These are phyloP conservation scores for Hypoxylon sp. DNA, from an alignment of 2,329 filamentous ascomycete species.

Conservation along the genomic window DNA sequence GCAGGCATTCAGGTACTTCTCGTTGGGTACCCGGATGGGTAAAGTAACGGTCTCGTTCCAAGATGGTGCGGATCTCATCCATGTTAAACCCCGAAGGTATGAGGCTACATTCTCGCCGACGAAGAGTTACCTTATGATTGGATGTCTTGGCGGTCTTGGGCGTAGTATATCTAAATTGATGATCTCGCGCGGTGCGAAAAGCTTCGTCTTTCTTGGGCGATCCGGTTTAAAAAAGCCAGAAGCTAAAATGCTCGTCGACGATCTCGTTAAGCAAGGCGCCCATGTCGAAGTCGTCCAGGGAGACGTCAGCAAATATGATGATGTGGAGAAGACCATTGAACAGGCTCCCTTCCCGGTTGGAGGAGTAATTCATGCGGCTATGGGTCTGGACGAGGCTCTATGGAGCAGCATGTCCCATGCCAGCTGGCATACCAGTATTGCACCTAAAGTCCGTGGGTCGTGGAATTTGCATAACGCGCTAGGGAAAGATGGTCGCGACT, in stretches of 20 bases:
- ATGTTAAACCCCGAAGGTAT: conserved; percentile 9
- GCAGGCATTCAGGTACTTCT: conserved; percentile 23
- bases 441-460: conserved; percentile 48
- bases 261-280: conserved; percentile 21
- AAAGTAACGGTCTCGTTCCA: conserved; percentile 22
- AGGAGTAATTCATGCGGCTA: conserved; percentile 56
- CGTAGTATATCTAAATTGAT: conserved; percentile 49
- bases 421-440: conserved; percentile 47
- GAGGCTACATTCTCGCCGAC: conserved; percentile 27
- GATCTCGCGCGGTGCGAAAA: conserved; percentile 48
- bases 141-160: conserved; percentile 53
- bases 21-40: conserved; percentile 14
- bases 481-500: conserved; percentile 23
- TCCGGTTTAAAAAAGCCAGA: conserved; percentile 44
- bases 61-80: conserved; percentile 3
- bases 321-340: conserved; percentile 12
- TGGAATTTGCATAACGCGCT: conserved; percentile 49
- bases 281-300: conserved; percentile 25
- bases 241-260: conserved; percentile 40
- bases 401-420: conserved; percentile 49
- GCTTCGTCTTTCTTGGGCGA: conserved; percentile 53
- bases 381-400: conserved; percentile 52
- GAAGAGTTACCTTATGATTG: conserved; percentile 53
- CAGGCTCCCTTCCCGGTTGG: conserved; percentile 37
- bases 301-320: conserved; percentile 21